A percentile compares a stretch with the other conserved stretches of the same genome.
Conservation (phyloP, 352 stramenopile species). For the Plasmopara viticola region DNA sequence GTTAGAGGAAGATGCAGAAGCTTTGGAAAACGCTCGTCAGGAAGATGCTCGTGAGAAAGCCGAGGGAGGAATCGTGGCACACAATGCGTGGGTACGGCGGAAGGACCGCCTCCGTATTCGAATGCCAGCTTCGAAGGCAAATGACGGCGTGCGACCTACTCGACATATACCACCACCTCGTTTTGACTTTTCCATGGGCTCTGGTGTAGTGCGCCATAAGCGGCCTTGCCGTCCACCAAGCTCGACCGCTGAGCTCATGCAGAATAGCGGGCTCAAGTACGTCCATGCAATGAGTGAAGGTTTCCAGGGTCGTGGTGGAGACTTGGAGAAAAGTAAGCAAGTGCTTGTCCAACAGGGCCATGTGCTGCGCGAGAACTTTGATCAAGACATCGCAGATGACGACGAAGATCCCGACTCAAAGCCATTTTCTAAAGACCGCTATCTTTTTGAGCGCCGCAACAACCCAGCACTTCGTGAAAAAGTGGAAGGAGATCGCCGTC, state of each 20-base stretch:
- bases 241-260: slow-evolving; percentile 73
- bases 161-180: slow-evolving; percentile 26
- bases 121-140: slow-evolving; percentile 33
- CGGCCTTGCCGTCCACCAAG: slow-evolving; percentile 52
- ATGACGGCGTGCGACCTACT: slow-evolving; percentile 2
- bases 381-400: slow-evolving; percentile 35
- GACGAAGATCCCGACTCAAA: slow-evolving; percentile 24
- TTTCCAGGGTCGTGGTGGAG: slow-evolving; percentile 73
- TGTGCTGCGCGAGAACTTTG: slow-evolving; percentile 73
- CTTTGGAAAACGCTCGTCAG: slow-evolving; percentile 55
- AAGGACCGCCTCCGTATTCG: slow-evolving; percentile 75
- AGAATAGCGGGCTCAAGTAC: slow-evolving; percentile 70
- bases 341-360: slow-evolving; percentile 70
- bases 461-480: slow-evolving; percentile 54
- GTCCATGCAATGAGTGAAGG: slow-evolving; percentile 83
- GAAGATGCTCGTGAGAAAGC: slow-evolving; percentile 68
- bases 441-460: slow-evolving; percentile 65
- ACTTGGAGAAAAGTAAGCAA: slow-evolving; percentile 77
- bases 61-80: slow-evolving; percentile 61
- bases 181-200: slow-evolving; percentile 68
- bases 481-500: slow-evolving; percentile 30
- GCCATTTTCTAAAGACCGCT: slow-evolving; percentile 64
- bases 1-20: slow-evolving; percentile 68
- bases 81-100: slow-evolving; percentile 71
- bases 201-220: slow-evolving; percentile 44